Evolutionary conservation across 1,139 yeast genomes (phyloP).

Genomic region (Kodamaea anthophila): DNA sequence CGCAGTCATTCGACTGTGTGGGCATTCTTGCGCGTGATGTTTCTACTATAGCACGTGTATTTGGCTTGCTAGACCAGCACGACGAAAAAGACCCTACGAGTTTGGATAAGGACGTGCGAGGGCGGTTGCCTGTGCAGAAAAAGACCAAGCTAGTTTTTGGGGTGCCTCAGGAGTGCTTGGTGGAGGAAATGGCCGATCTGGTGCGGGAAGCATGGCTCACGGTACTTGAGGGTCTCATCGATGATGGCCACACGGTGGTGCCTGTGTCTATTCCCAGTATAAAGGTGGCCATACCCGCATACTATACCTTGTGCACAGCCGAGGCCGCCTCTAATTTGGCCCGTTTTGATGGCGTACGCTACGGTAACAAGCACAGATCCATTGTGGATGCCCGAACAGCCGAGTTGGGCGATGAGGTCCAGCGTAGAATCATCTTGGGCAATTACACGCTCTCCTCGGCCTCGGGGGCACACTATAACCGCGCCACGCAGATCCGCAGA

Average conservation of each 20-base stretch:
- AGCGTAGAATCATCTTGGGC: conserved; percentile 77
- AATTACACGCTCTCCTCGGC: conserved; percentile 75
- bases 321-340: conserved; percentile 93
- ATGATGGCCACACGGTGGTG: conserved; percentile 49
- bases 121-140: conserved; percentile 10
- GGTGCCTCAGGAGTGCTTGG: conserved; percentile 58
- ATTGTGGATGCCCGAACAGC: conserved; percentile 55
- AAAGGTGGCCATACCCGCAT: conserved; percentile 66
- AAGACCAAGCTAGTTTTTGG: conserved; percentile 43
- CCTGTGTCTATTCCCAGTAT: conserved; percentile 68
- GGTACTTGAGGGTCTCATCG: conserved; percentile 36
- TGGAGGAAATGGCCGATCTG: conserved; percentile 47
- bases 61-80: conserved; percentile 45
- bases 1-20: conserved; percentile 91
- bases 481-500: conserved; percentile 67
- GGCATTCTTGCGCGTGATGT: conserved; percentile 64
- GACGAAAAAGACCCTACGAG: conserved; percentile 84
- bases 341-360: conserved; percentile 84
- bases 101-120: conserved; percentile 26
- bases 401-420: conserved; percentile 79
- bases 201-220: conserved; percentile 44
- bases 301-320: conserved; percentile 83
- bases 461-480: conserved; percentile 72
- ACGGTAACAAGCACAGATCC: conserved; percentile 41
- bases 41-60: conserved; percentile 42